These are phyloP conservation scores for Sporisorium scitamineum DNA, from an alignment of 1,284 basidiomycete species.

Conservation along the genomic window DNA sequence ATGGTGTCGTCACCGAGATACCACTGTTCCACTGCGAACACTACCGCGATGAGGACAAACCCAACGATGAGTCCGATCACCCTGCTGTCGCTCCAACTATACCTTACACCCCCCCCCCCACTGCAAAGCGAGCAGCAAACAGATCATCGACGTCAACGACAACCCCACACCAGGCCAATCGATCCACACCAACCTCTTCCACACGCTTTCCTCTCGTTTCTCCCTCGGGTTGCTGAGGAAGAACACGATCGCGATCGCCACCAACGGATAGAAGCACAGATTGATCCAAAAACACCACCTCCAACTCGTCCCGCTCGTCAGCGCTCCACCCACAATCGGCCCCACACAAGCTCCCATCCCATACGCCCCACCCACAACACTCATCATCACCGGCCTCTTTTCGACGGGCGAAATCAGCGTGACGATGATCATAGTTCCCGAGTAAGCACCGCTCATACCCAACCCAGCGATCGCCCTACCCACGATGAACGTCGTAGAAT, in stretches of 20 bases:
- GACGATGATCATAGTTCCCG: constrained; percentile 53
- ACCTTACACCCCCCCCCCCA: constrained; percentile 57
- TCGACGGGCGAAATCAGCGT: constrained; percentile 41
- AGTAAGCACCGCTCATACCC: constrained; percentile 57
- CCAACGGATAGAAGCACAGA: constrained; percentile 43
- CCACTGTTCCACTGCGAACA: constrained; percentile 56
- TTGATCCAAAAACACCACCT: constrained; percentile 64
- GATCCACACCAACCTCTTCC: constrained; percentile 47
- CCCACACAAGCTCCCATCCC: constrained; percentile 49
- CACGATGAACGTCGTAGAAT: constrained; percentile 56
- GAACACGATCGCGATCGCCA: constrained; percentile 46
- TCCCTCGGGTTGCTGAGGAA: constrained; percentile 34
- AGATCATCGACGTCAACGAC: constrained; percentile 62
- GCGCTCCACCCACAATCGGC: constrained; percentile 50
- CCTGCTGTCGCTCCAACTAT: constrained; percentile 53
- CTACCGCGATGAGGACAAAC: constrained; percentile 42
- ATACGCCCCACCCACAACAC: constrained; percentile 44
- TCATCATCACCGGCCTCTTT: constrained; percentile 39
- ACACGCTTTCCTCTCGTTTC: neutral
- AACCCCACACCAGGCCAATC: constrained; percentile 64
- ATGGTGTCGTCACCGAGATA: constrained; percentile 63
- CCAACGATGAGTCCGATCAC: constrained; percentile 65
- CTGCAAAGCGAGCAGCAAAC: constrained; percentile 65
- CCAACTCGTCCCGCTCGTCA: constrained; percentile 57
- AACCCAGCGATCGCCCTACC: constrained; percentile 59